Conservation (phyloP, 768 basidiomycete species). For the Agaricus blazei region DNA sequence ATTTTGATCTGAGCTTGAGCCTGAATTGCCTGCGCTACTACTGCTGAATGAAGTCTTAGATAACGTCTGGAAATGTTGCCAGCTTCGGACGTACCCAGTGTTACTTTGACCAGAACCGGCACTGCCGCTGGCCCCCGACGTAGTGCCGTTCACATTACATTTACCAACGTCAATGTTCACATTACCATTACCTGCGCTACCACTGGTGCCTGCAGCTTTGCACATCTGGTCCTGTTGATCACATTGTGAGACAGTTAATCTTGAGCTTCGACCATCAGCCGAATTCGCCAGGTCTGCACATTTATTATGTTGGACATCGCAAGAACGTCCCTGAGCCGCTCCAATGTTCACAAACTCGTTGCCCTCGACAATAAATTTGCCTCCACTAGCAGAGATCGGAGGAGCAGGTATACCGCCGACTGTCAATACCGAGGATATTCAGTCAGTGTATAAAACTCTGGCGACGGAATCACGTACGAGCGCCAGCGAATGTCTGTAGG, state of each 20-base stretch:
- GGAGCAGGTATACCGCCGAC: constrained; percentile 43
- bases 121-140: too few species aligned
- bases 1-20: constrained; percentile 24
- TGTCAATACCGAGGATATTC: constrained; percentile 10
- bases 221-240: constrained; percentile 31
- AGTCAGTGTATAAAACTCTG: background rate
- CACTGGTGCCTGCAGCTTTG: constrained; percentile 16
- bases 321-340: constrained; percentile 53
- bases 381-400: constrained; percentile 36
- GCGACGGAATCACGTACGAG: constrained; percentile 26
- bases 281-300: constrained; percentile 52
- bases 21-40: constrained; percentile 14
- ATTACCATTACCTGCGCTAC: too few species aligned
- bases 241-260: constrained; percentile 35
- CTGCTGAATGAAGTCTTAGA: background rate
- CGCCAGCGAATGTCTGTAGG: constrained; percentile 48
- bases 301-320: constrained; percentile 52
- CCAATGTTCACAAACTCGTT: constrained; percentile 41
- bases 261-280: constrained; percentile 24
- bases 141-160: too few species aligned
- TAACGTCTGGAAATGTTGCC: too few species aligned
- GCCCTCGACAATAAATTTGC: constrained; percentile 42
- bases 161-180: too few species aligned
- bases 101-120: too few species aligned
- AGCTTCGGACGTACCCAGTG: too few species aligned